Evolutionary conservation across 2,329 filamentous ascomycete species (phyloP).

Genomic region (Fusarium sublunatum): DNA sequence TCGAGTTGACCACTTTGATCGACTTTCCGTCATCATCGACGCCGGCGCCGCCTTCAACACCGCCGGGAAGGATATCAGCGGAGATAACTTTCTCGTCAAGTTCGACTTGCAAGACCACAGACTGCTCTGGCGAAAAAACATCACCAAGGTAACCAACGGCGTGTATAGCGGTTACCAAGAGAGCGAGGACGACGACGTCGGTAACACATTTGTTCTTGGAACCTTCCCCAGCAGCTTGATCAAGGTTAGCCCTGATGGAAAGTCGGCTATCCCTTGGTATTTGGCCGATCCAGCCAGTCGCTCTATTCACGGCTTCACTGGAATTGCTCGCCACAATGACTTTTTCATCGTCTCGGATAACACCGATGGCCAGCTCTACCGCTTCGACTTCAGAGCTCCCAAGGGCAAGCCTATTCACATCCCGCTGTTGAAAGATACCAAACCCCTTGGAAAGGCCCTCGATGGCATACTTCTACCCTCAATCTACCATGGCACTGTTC

Average conservation of each 20-base stretch:
- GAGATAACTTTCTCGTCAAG: slow-evolving; percentile 53
- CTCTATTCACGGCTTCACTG: slow-evolving; percentile 24
- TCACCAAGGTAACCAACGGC: slow-evolving; percentile 47
- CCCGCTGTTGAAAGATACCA: background rate
- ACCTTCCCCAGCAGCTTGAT: slow-evolving; percentile 53
- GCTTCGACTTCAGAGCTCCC: slow-evolving; percentile 47
- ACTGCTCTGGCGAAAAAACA: slow-evolving; percentile 49
- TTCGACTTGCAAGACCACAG: slow-evolving; percentile 45
- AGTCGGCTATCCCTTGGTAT: slow-evolving; percentile 48
- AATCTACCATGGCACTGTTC: slow-evolving; percentile 49
- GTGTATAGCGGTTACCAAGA: slow-evolving; percentile 55
- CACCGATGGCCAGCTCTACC: slow-evolving; percentile 49
- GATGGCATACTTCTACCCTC: slow-evolving; percentile 51
- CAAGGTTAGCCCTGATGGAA: slow-evolving; percentile 48
- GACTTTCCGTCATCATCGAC: slow-evolving; percentile 53
- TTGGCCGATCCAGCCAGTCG: slow-evolving; percentile 45
- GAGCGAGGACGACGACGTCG: slow-evolving; percentile 50
- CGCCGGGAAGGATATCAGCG: slow-evolving; percentile 49
- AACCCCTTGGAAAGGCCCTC: slow-evolving; percentile 8
- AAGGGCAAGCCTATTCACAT: slow-evolving; percentile 6
- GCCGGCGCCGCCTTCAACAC: slow-evolving; percentile 52
- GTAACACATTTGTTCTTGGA: slow-evolving; percentile 54
- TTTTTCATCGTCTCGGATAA: slow-evolving; percentile 50
- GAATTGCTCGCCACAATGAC: slow-evolving; percentile 11
- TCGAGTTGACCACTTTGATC: slow-evolving; percentile 49